A percentile compares a stretch with the other conserved stretches of the same genome.
Conservation (phyloP, 192 early-diverging fungal genomes). For the Umbelopsis ramanniana region DNA sequence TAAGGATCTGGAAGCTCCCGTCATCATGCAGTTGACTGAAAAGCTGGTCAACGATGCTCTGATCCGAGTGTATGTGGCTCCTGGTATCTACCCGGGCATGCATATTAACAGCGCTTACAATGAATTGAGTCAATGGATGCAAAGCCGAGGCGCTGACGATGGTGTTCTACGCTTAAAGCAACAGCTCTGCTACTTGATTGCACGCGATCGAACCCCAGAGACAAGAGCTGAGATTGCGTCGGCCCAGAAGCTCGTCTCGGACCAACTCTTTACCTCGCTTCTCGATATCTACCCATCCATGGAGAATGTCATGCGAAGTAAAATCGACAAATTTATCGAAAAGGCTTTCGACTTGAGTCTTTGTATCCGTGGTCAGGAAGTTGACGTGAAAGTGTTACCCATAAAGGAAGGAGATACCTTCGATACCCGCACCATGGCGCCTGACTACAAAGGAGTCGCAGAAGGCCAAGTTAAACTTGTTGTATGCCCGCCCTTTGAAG, state of each 20-base stretch:
- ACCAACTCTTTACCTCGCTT: background rate
- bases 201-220: constrained; percentile 12
- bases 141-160: constrained; percentile 23
- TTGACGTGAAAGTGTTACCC: constrained; percentile 7
- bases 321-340: constrained; percentile 24
- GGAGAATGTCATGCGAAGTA: background rate
- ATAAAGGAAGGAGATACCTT: constrained; percentile 31
- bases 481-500: constrained; percentile 32
- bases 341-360: constrained; percentile 17
- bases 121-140: constrained; percentile 34
- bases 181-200: constrained; percentile 25
- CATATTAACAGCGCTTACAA: constrained; percentile 30
- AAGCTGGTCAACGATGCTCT: constrained; percentile 29
- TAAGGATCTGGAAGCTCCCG: constrained; percentile 18
- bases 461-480: constrained; percentile 30
- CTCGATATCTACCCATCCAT: background rate
- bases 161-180: constrained; percentile 17
- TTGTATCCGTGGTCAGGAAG: constrained; percentile 29
- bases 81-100: constrained; percentile 33
- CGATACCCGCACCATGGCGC: constrained; percentile 27
- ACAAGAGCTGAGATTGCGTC: background rate
- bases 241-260: background rate
- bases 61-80: constrained; percentile 17
- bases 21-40: constrained; percentile 35
- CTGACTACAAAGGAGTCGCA: constrained; percentile 28